A percentile compares a stretch with the other conserved stretches of the same genome.
Conservation (phyloP, 352 stramenopile genomes). For the Pythium rishiriense region DNA sequence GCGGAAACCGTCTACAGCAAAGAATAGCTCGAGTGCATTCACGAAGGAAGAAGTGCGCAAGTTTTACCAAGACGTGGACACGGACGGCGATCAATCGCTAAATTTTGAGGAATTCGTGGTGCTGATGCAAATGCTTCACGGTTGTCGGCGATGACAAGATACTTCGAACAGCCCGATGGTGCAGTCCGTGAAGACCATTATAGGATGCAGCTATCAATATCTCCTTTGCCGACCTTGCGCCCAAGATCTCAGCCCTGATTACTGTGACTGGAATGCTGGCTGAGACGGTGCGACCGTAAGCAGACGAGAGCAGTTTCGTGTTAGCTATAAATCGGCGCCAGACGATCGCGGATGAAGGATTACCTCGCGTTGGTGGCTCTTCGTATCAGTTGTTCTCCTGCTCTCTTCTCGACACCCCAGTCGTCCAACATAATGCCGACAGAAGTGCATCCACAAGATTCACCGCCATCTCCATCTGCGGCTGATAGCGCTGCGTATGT, state of each 20-base stretch:
- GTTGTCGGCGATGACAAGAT: neutral
- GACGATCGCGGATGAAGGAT: too few species aligned
- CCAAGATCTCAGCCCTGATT: too few species aligned
- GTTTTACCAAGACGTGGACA: conserved; percentile 60
- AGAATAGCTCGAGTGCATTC: conserved; percentile 33
- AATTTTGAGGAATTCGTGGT: conserved; percentile 72
- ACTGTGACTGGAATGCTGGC: too few species aligned
- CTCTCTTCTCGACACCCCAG: neutral
- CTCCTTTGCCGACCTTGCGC: too few species aligned
- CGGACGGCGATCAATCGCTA: conserved; percentile 47
- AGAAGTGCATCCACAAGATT: conserved; percentile 21
- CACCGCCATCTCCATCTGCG: neutral
- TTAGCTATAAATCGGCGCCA: too few species aligned
- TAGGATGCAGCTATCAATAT: too few species aligned
- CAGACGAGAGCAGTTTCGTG: too few species aligned
- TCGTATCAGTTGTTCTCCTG: conserved; percentile 7
- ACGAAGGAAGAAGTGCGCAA: conserved; percentile 58
- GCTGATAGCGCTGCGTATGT: conserved; percentile 1
- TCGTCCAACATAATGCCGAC: conserved; percentile 15
- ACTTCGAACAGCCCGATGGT: neutral
- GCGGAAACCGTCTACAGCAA: conserved; percentile 3
- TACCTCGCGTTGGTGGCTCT: too few species aligned
- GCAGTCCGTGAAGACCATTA: too few species aligned
- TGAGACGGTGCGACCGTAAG: too few species aligned
- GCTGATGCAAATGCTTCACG: conserved; percentile 57